Evolutionary conservation across 805 yeast species (phyloP).

Genomic region (Maudiozyma turicensis): DNA sequence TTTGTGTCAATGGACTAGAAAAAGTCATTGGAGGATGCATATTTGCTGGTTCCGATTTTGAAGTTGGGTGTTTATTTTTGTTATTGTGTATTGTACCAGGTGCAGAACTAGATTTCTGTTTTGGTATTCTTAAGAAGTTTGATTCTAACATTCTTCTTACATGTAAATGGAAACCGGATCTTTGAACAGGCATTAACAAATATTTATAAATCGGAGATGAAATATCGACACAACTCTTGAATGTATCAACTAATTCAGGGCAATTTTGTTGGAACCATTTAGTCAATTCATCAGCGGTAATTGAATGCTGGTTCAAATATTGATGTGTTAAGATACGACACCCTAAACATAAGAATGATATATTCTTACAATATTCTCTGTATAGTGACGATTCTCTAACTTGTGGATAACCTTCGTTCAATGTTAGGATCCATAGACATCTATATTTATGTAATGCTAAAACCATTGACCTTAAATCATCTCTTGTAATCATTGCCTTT

Average conservation of each 20-base stretch:
- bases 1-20: neutral
- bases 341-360: conserved; percentile 13
- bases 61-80: neutral
- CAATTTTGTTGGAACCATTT: conserved; percentile 60
- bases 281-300: conserved; percentile 51
- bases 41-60: neutral
- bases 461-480: conserved; percentile 4
- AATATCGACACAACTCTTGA: conserved; percentile 11
- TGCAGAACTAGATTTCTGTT: neutral
- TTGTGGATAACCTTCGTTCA: conserved; percentile 7
- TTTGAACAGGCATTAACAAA: conserved; percentile 18
- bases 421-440: conserved; percentile 2
- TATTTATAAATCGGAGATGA: conserved; percentile 17
- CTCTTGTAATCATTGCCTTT: neutral
- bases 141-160: conserved; percentile 6
- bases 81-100: neutral
- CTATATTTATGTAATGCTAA: conserved; percentile 4
- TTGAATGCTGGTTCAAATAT: conserved; percentile 7
- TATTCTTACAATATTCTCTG: conserved; percentile 9
- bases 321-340: conserved; percentile 11
- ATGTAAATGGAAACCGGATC: conserved; percentile 22
- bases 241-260: conserved; percentile 32
- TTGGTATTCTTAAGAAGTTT: neutral
- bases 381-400: conserved; percentile 10
- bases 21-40: neutral